Evolutionary conservation across 305 asterid species (phyloP).

Genomic region (Petunia hybrid): DNA sequence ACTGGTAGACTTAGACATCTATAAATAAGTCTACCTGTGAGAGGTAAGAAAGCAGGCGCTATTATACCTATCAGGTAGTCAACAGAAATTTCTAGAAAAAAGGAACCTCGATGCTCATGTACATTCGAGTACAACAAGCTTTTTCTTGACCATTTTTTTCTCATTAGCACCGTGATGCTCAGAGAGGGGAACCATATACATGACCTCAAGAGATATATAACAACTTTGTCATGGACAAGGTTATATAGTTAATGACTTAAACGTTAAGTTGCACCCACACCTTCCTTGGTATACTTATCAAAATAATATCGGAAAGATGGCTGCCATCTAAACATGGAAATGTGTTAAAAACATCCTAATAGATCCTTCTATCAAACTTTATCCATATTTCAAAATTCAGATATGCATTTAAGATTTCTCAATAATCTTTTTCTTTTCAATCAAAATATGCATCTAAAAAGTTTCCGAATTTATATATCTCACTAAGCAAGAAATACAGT

Average conservation of each 20-base stretch:
- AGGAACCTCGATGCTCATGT: not conserved
- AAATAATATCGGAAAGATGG: not conserved
- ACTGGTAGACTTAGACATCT: not conserved
- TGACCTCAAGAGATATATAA: slow-evolving; percentile 9
- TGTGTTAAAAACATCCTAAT: not conserved
- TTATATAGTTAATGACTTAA: slow-evolving; percentile 7
- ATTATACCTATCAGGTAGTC: not conserved
- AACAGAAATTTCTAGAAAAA: slow-evolving; percentile 5
- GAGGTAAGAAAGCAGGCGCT: slow-evolving; percentile 1
- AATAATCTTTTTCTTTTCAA: not conserved
- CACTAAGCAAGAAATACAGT: slow-evolving; percentile 20
- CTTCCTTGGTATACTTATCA: not conserved
- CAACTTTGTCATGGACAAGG: slow-evolving; percentile 18
- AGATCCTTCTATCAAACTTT: not conserved
- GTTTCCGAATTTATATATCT: slow-evolving; percentile 5
- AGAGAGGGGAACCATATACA: not conserved
- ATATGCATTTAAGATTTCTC: slow-evolving; percentile 26
- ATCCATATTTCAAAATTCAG: slow-evolving; percentile 2
- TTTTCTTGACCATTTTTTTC: not conserved
- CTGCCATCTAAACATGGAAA: not conserved
- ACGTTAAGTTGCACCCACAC: slow-evolving; percentile 22
- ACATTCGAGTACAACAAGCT: not conserved
- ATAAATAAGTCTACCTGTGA: not conserved
- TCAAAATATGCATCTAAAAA: not conserved
- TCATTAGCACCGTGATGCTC: slow-evolving; percentile 1